Evolutionary conservation across 441 rosid species (phyloP).

Genomic region (Erodium moschatum): DNA sequence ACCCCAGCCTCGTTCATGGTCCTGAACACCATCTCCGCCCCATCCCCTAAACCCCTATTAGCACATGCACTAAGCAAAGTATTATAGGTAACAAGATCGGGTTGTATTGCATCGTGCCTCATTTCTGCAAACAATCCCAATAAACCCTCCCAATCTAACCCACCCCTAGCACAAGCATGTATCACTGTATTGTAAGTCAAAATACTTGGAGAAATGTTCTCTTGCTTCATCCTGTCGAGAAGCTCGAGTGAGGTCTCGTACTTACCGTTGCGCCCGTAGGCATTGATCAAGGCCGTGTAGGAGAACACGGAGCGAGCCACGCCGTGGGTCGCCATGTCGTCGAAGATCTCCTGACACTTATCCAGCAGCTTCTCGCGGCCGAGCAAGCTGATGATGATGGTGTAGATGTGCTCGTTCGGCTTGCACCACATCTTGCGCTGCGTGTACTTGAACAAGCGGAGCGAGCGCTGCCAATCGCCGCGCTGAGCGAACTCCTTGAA

Average conservation of each 20-base stretch:
- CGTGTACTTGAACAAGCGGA: constrained; percentile 86
- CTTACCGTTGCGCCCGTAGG: constrained; percentile 76
- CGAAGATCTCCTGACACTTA: constrained; percentile 70
- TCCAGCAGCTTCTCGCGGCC: constrained; percentile 85
- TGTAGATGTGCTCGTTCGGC: constrained; percentile 84
- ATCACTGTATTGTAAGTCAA: constrained; percentile 87
- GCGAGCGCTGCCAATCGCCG: constrained; percentile 90
- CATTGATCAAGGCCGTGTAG: constrained; percentile 76
- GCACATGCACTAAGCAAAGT: constrained; percentile 86
- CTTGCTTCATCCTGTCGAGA: constrained; percentile 72
- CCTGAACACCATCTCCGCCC: constrained; percentile 89
- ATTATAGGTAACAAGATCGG: constrained; percentile 76
- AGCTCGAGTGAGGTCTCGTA: constrained; percentile 65
- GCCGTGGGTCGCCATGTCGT: constrained; percentile 72
- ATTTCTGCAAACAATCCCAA: constrained; percentile 87
- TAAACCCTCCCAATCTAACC: constrained; percentile 85
- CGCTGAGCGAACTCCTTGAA: constrained; percentile 90
- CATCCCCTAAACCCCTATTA: constrained; percentile 66
- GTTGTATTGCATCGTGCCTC: constrained; percentile 82
- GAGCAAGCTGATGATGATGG: constrained; percentile 72
- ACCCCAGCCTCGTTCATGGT: constrained; percentile 86
- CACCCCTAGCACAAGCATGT: constrained; percentile 80
- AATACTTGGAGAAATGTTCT: constrained; percentile 56
- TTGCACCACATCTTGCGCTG: constrained; percentile 97
- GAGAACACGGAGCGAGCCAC: constrained; percentile 75